Base-by-base conservation (phyloP, 2,329 filamentous ascomycete species). In the Pseudogymnoascus verrucosus region DNA sequence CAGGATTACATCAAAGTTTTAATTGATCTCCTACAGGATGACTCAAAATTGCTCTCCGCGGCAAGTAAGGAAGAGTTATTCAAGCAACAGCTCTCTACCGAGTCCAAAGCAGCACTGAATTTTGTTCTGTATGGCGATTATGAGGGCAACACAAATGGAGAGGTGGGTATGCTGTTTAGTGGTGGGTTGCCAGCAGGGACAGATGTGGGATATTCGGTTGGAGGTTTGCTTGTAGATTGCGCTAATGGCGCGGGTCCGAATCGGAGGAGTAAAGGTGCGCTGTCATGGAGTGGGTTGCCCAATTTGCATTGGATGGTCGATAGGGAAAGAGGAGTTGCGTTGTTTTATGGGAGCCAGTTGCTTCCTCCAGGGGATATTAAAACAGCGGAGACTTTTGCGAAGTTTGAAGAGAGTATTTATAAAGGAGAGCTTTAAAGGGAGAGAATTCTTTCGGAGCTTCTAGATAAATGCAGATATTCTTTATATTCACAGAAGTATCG, bases 11-110 rank as follows among this genome's bases (percentile, higher is more conserved):
- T 78, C 63, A 79, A 84, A 21, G 78, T 89, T 14, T 77, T 90
- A 1, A 78, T 84, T 0, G 77, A 80, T 0, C 74, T 90, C 1
- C 74, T 89, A 31, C 78, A 73, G 4, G 77, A 83, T 61, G 80
- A 83, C 61, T 78, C 76, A 7, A 78, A 74, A 39, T 67, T 84
- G 1, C 74, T 84, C 10, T 74, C 71, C 26, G 71, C 73, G 0
- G 70, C 70, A 5, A 80, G 76, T 0, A 74, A 77, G 0, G 72
- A 76, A 0, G 66, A 72, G 34, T 75, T 84, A 71, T 83, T 82
- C 67, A 65, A 73, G 63, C 73, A 79, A 0, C 80, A 79, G 44
- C 74, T 84, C 0, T 14, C 57, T 12, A 21, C 57, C 28, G 31
- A 37, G 31, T 23, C 57, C 16, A 31, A 31, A 12, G 21, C 11